Conservation (phyloP, 257 asterid species). For the Knoxia roxburghii region DNA sequence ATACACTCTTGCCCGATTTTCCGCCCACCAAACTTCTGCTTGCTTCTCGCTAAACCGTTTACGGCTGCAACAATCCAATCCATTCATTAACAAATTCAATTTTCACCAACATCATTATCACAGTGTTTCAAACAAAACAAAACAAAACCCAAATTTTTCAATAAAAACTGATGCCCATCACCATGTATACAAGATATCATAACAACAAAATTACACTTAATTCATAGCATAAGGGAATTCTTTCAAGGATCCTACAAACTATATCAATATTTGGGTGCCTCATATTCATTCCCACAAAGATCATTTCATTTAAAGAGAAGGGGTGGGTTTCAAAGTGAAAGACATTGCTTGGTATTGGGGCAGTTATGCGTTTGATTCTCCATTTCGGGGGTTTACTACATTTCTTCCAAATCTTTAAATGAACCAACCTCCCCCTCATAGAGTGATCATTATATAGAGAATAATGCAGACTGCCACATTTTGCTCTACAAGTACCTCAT, state of each 20-base stretch:
- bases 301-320: too few species aligned
- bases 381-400: too few species aligned
- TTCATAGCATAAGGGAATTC: background rate
- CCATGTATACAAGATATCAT: background rate
- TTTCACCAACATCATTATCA: conserved; percentile 7
- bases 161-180: too few species aligned
- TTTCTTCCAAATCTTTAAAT: too few species aligned
- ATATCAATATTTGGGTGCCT: background rate
- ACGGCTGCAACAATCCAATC: conserved; percentile 66
- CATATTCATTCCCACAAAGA: background rate
- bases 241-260: background rate
- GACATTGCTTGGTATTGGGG: too few species aligned
- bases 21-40: conserved; percentile 63
- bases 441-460: background rate
- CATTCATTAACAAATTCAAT: conserved; percentile 6
- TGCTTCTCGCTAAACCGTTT: conserved; percentile 54
- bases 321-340: too few species aligned
- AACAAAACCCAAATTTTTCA: too few species aligned
- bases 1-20: conserved; percentile 56
- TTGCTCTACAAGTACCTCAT: background rate
- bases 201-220: too few species aligned
- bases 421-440: too few species aligned
- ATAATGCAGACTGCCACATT: background rate
- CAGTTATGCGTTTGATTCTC: too few species aligned
- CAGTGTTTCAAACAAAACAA: too few species aligned